Percentiles rank a stretch among this genome's conserved stretches.
Conservation (phyloP, 2,329 filamentous ascomycete genomes). For the Cladosporium oxysporum region DNA sequence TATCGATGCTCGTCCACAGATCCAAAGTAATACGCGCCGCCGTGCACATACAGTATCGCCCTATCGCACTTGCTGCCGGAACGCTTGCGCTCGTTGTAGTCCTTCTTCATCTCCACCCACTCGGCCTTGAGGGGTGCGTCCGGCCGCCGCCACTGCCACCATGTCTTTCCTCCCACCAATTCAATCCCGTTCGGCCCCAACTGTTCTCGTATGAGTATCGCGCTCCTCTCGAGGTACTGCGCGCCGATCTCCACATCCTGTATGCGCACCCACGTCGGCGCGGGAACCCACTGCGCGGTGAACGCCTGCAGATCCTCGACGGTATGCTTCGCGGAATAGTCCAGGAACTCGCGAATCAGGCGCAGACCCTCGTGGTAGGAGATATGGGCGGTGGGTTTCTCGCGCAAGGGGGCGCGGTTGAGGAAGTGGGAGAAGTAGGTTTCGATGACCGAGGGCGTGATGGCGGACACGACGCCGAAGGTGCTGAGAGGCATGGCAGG, state of each 20-base stretch:
- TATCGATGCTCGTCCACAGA: conserved; percentile 97
- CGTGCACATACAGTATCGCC: conserved; percentile 92
- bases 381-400: conserved; percentile 85
- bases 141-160: conserved; percentile 86
- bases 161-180: conserved; percentile 75
- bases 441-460: conserved; percentile 83
- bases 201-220: conserved; percentile 67
- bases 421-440: conserved; percentile 90
- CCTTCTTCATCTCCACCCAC: conserved; percentile 93
- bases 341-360: conserved; percentile 81
- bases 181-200: conserved; percentile 75
- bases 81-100: conserved; percentile 69
- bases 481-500: conserved; percentile 69
- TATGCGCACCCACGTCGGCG: conserved; percentile 82
- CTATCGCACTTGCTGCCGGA: conserved; percentile 61
- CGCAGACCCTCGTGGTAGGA: conserved; percentile 92
- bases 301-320: conserved; percentile 93
- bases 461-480: conserved; percentile 75
- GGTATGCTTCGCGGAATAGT: conserved; percentile 82
- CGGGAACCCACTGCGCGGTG: conserved; percentile 87
- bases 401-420: conserved; percentile 70
- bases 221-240: conserved; percentile 65
- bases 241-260: conserved; percentile 67
- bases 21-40: conserved; percentile 93
- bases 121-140: conserved; percentile 72